Percentiles rank a stretch among this genome's conserved stretches.
These are phyloP conservation scores for Colletotrichum sp. DNA, from an alignment of 2,329 filamentous ascomycete genomes.

Conservation along the genomic window DNA sequence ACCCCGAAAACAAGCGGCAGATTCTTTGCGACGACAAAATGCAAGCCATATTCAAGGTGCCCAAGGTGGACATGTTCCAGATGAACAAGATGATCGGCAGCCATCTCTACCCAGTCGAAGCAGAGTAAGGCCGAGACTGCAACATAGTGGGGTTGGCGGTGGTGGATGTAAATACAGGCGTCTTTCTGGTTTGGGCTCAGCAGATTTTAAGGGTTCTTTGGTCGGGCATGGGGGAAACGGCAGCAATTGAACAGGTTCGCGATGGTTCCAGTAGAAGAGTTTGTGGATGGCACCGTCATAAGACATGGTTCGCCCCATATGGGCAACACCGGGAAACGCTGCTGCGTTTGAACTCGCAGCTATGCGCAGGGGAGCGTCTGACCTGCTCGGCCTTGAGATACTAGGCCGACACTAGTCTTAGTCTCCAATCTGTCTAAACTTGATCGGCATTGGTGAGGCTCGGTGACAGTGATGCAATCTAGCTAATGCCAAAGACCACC, in stretches of 20 bases:
- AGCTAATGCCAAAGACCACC: neutral
- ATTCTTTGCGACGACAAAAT: conserved; percentile 92
- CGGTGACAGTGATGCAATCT: neutral
- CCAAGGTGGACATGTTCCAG: conserved; percentile 96
- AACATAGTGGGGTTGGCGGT: neutral
- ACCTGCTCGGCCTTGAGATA: neutral
- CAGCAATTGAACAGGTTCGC: neutral
- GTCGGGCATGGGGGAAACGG: conserved; percentile 5
- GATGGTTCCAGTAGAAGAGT: neutral
- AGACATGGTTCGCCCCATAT: neutral
- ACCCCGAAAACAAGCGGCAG: conserved; percentile 88
- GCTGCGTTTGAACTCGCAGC: neutral
- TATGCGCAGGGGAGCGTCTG: neutral
- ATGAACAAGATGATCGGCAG: conserved; percentile 97
- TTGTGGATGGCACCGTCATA: neutral
- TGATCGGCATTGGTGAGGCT: neutral
- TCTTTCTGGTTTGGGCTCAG: conserved; percentile 15
- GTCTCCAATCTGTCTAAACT: neutral
- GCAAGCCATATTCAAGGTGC: conserved; percentile 89
- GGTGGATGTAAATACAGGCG: neutral
- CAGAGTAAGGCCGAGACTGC: conserved; percentile 25
- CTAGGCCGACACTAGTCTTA: conserved; percentile 3
- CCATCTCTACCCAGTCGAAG: conserved; percentile 85
- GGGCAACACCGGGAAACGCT: neutral
- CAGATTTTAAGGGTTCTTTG: neutral